A percentile compares a stretch with the other conserved stretches of the same genome.
phyloP scores from a whole-genome alignment of 2,329 filamentous ascomycete species.

The Cercospora zeina region DNA sequence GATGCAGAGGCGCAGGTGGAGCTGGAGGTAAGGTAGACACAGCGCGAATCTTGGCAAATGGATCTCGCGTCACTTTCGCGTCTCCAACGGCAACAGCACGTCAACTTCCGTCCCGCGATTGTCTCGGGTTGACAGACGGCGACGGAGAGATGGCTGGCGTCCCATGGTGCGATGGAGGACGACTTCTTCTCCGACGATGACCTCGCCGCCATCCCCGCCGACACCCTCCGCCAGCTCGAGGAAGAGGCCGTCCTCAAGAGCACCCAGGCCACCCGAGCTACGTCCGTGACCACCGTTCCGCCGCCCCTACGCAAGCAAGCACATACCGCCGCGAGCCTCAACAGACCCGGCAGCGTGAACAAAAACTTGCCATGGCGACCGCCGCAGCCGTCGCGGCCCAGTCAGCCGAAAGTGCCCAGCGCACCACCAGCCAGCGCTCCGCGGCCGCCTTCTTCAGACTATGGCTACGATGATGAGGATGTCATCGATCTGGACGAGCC shows the following conservation, averaged over 20 bases:
- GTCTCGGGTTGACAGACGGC: neutral
- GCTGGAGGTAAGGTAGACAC: no score
- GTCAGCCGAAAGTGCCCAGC: conserved; percentile 19
- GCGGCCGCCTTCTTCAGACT: conserved; percentile 43
- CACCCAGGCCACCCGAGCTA: conserved; percentile 15
- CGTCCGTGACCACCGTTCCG: conserved; percentile 9
- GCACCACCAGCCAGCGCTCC: conserved; percentile 33
- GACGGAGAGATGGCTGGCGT: conserved; percentile 12
- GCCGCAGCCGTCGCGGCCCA: conserved; percentile 30
- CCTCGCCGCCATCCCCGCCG: conserved; percentile 49
- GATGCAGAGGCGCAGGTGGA: no score
- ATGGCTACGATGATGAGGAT: conserved; percentile 50
- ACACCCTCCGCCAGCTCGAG: conserved; percentile 50
- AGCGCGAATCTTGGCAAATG: neutral
- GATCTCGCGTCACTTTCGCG: conserved; percentile 1
- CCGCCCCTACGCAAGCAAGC: conserved; percentile 27
- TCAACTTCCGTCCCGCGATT: neutral
- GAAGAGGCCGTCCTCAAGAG: conserved; percentile 46
- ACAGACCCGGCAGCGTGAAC: conserved; percentile 24
- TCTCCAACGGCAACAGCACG: neutral
- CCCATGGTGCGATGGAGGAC: conserved; percentile 37
- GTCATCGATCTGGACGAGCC: conserved; percentile 50
- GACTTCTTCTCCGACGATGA: conserved; percentile 51
- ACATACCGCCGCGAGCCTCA: conserved; percentile 29
- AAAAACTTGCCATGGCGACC: conserved; percentile 37